Evolutionary conservation across 208 protist genomes (phyloP), one percentile per base, ranked within the genome.

Genomic region (Acanthamoeba polyphaga): DNA sequence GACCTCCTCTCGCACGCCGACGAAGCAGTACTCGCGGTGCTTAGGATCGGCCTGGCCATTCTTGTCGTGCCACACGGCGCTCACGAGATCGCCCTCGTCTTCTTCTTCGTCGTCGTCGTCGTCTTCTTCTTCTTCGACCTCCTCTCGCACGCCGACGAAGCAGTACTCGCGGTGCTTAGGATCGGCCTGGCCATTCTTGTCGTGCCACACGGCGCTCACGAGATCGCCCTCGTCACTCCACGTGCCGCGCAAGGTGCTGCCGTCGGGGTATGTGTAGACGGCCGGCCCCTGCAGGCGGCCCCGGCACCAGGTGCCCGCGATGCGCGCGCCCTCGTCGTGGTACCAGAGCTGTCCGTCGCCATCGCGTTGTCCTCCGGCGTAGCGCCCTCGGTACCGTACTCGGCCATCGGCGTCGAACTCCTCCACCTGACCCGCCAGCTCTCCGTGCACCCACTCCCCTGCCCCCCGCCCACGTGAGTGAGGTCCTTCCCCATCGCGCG

Each of bases 261-360:
- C 78, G 51, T 87, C 78, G 29, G 51, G 51, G 46, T 87, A 87
- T 3, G 29, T 58, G 51, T 62, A 62, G 24, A 29, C n/a, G 43
- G 49, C 24, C 13, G 17, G 17, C 10, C 78, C 78, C n/a, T 87
- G 49, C 78, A 87, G n/a, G 43, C 51, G 46, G 24, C 78, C 78
- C 43, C 46, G 43, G 13, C 5, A 38, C 78, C 78, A 87, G 12
- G 78, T 60, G 7, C 78, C 78, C 46, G 24, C 78, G 43, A 87
- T 53, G 46, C 43, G 43, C 8, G 49, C 78, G 24, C 78, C 78
- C 78, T 87, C 78, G n/a, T 87, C 78, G n/a, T 12, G 49, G 51
- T 64, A 87, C 49, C 43, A 87, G 15, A 87, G 46, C 43, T 64
- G 27, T 5, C 78, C 78, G 58, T 22, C 24, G 7, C 78, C 78